phyloP scores from a whole-genome alignment of 179 eudicot genomes.

The Sideroxylon spinosum region DNA sequence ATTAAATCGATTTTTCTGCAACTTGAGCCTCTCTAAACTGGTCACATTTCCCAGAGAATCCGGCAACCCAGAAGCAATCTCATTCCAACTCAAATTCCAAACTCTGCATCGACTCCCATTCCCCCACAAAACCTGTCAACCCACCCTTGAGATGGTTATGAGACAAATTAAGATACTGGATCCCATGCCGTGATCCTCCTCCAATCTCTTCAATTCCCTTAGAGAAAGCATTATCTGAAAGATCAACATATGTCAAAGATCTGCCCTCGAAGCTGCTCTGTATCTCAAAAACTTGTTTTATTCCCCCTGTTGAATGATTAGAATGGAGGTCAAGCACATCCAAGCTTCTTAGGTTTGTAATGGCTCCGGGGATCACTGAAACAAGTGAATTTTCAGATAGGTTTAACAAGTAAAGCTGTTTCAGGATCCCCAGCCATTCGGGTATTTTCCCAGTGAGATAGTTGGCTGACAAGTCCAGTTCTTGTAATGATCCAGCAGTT shows the following conservation, averaged over 20 bases:
- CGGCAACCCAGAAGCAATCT: slow-evolving; percentile 36
- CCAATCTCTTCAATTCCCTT: slow-evolving; percentile 42
- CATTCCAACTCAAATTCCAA: slow-evolving; percentile 58
- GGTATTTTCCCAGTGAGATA: slow-evolving; percentile 46
- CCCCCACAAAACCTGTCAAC: slow-evolving; percentile 40
- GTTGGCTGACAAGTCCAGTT: slow-evolving; percentile 54
- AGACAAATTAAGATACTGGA: slow-evolving; percentile 38
- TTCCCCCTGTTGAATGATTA: slow-evolving; percentile 43
- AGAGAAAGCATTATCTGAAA: slow-evolving; percentile 45
- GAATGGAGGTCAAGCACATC: slow-evolving; percentile 56
- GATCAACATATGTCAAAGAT: slow-evolving; percentile 36
- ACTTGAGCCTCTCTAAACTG: slow-evolving; percentile 40
- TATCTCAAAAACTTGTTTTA: slow-evolving; percentile 32
- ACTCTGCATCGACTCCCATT: slow-evolving; percentile 28
- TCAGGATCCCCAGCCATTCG: slow-evolving; percentile 45
- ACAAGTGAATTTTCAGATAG: slow-evolving; percentile 39
- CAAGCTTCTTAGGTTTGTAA: slow-evolving; percentile 29
- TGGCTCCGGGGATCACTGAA: slow-evolving; percentile 38
- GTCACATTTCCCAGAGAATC: slow-evolving; percentile 32
- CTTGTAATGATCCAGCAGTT: slow-evolving; percentile 28
- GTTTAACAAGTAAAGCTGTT: slow-evolving; percentile 42
- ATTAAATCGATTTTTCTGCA: slow-evolving; percentile 45
- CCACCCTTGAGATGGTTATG: slow-evolving; percentile 31
- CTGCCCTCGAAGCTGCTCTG: slow-evolving; percentile 30
- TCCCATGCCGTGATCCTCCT: slow-evolving; percentile 25